Evolutionary conservation across 139 green algal species (phyloP).

Genomic region (Chlamydomonas eustigma): DNA sequence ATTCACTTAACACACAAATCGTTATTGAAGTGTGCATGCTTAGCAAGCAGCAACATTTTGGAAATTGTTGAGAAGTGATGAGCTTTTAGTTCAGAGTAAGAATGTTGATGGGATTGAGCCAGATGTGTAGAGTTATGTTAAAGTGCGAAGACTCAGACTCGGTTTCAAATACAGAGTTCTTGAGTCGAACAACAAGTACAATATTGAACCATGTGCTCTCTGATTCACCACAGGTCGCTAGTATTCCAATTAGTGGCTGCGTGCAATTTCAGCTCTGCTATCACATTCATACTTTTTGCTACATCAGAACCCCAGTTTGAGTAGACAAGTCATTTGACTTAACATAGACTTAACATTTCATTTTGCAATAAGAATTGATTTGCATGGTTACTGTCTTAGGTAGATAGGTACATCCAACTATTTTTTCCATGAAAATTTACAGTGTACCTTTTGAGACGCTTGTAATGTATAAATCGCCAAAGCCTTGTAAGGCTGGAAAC

Average conservation of each 20-base stretch:
- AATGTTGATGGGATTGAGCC: not conserved
- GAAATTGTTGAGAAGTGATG: not conserved
- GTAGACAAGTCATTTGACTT: slow-evolving; percentile 8
- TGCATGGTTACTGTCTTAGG: too few species aligned
- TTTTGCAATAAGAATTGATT: too few species aligned
- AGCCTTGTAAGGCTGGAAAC: too few species aligned
- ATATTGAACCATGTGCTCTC: not conserved
- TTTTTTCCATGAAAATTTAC: too few species aligned
- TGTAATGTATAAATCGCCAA: too few species aligned
- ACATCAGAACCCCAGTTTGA: slow-evolving; percentile 67
- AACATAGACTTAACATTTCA: too few species aligned
- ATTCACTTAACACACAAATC: not conserved
- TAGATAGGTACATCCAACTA: too few species aligned
- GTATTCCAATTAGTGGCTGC: slow-evolving; percentile 56
- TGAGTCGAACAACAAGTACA: too few species aligned
- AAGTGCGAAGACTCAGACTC: too few species aligned
- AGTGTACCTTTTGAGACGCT: too few species aligned
- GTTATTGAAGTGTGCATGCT: slow-evolving; percentile 6
- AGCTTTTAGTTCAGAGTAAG: not conserved
- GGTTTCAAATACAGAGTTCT: too few species aligned
- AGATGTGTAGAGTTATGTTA: not conserved
- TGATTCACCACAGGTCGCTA: slow-evolving; percentile 6
- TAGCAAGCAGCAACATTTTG: slow-evolving; percentile 13
- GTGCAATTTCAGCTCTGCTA: slow-evolving; percentile 44
- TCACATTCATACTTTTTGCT: slow-evolving; percentile 42